A percentile compares a stretch with the other conserved stretches of the same genome.
Conservation (phyloP, 2,329 filamentous ascomycete species). For the Colletotrichum australisinense region DNA sequence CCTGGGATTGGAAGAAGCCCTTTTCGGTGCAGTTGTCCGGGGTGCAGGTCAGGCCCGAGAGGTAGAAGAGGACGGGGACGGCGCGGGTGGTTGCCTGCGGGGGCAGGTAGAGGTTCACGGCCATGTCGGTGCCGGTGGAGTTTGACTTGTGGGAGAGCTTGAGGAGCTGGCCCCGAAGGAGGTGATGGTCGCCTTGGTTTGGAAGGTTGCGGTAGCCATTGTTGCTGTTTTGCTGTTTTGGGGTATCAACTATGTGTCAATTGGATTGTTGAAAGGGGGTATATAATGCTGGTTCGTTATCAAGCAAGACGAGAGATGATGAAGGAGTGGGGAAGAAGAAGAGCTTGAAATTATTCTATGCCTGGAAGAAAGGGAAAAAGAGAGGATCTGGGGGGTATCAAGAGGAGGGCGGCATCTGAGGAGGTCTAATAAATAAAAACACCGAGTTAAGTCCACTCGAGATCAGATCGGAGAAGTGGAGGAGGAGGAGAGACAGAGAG, state of each 20-base stretch:
- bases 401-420: conserved; percentile 20
- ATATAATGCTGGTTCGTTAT: conserved; percentile 29
- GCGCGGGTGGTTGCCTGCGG: conserved; percentile 69
- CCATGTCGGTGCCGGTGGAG: conserved; percentile 88
- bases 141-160: conserved; percentile 90
- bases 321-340: not conserved
- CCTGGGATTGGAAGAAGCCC: conserved; percentile 91
- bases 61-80: conserved; percentile 89
- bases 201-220: conserved; percentile 76
- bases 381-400: conserved; percentile 11
- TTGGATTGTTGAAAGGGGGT: conserved; percentile 6
- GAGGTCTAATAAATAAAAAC: conserved; percentile 35
- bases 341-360: conserved; percentile 30
- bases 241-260: conserved; percentile 12
- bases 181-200: conserved; percentile 88
- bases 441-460: conserved; percentile 36
- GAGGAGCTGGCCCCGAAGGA: conserved; percentile 94
- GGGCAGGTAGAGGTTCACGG: conserved; percentile 91
- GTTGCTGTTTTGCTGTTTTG: conserved; percentile 5
- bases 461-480: conserved; percentile 35
- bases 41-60: conserved; percentile 94
- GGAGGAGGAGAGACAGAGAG: not conserved
- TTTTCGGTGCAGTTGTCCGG: conserved; percentile 86
- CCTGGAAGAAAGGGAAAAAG: conserved; percentile 7
- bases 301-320: not conserved